Conservation (phyloP, 345 rosid genomes). For the Barbarea vulgaris region DNA sequence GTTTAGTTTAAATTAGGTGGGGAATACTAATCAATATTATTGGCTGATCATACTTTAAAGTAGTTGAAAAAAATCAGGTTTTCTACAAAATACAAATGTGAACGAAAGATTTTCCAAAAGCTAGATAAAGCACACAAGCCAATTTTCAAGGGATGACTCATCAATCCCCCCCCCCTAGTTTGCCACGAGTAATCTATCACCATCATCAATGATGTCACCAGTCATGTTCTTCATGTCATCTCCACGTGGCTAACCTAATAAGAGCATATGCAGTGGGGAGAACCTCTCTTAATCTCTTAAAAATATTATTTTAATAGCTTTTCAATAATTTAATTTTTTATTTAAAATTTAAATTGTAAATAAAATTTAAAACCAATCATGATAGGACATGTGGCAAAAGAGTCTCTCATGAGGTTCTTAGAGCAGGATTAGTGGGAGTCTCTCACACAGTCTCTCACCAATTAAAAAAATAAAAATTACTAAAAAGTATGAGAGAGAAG, state of each 20-base stretch:
- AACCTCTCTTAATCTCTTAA: too few relatives aligned
- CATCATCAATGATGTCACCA: constrained; percentile 22
- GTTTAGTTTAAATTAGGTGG: not conserved
- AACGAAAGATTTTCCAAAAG: not conserved
- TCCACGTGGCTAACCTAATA: not conserved
- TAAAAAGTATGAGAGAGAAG: too few relatives aligned
- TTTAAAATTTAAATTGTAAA: too few relatives aligned
- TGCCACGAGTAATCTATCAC: constrained; percentile 10
- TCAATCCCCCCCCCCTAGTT: not conserved
- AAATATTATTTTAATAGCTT: too few relatives aligned
- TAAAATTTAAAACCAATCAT: too few relatives aligned
- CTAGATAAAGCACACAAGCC: not conserved
- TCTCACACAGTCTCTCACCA: too few relatives aligned
- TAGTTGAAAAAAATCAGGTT: constrained; percentile 2
- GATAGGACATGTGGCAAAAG: too few relatives aligned
- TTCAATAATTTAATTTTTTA: too few relatives aligned
- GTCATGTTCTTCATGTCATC: constrained; percentile 14
- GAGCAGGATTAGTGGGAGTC: too few relatives aligned
- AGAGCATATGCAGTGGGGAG: too few relatives aligned
- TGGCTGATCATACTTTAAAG: constrained; percentile 16
- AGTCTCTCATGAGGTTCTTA: too few relatives aligned
- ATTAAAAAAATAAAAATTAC: too few relatives aligned
- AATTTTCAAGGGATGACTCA: constrained; percentile 13
- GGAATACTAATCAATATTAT: constrained; percentile 10
- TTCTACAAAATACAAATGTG: constrained; percentile 14